Evolutionary conservation across 345 rosid species (phyloP).

Genomic region (Laguncularia racemosa): DNA sequence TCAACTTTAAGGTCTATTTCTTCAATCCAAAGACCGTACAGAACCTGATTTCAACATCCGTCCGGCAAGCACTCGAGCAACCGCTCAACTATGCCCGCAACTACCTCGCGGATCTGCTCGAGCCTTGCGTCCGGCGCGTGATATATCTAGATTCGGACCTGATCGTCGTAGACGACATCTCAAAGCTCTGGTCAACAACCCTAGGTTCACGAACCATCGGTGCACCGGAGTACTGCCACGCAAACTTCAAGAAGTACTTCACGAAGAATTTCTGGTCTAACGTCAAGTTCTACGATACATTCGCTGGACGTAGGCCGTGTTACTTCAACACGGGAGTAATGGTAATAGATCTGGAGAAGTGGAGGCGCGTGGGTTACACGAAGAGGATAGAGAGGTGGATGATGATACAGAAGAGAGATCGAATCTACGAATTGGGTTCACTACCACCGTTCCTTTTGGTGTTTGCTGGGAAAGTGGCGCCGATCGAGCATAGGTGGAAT

Average conservation of each 20-base stretch:
- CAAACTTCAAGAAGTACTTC: conserved; percentile 71
- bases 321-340: conserved; percentile 84
- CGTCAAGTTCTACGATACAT: conserved; percentile 36
- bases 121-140: conserved; percentile 61
- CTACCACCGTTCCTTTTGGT: conserved; percentile 67
- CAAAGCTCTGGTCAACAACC: conserved; percentile 50
- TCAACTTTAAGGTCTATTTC: conserved; percentile 53
- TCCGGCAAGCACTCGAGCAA: conserved; percentile 75
- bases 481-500: conserved; percentile 78
- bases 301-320: conserved; percentile 46
- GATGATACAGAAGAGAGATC: conserved; percentile 59
- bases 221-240: conserved; percentile 85
- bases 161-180: conserved; percentile 62
- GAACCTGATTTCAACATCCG: conserved; percentile 58
- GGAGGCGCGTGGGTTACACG: conserved; percentile 61
- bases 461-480: conserved; percentile 65
- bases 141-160: conserved; percentile 72
- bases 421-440: conserved; percentile 75
- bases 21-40: conserved; percentile 60
- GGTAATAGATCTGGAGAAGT: conserved; percentile 65
- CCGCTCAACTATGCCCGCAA: conserved; percentile 76
- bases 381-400: conserved; percentile 72
- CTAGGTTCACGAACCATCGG: conserved; percentile 46
- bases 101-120: conserved; percentile 67
- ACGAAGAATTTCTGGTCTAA: conserved; percentile 58